Conservation (phyloP, 192 early-diverging fungal genomes). For the Entophlyctis helioformis region DNA sequence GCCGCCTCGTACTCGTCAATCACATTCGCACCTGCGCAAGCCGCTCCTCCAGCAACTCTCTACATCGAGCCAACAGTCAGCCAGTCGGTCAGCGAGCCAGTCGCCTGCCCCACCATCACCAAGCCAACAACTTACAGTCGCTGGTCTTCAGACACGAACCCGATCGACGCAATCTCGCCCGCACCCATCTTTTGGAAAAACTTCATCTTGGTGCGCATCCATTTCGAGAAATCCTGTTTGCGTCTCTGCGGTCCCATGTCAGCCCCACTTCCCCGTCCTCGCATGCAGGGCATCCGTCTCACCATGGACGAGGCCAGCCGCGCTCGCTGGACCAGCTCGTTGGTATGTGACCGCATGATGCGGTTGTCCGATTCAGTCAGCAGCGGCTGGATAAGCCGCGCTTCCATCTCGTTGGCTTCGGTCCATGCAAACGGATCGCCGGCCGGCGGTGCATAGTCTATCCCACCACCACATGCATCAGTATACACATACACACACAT, state of each 20-base stretch:
- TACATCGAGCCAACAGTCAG: no score
- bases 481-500: no score
- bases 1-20: slow-evolving; percentile 25
- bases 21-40: slow-evolving; percentile 17
- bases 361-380: slow-evolving; percentile 29
- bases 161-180: slow-evolving; percentile 21
- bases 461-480: no score
- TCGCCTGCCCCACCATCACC: no score
- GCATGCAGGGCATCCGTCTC: not conserved
- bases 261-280: no score
- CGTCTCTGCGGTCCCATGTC: slow-evolving; percentile 13
- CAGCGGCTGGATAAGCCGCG: slow-evolving; percentile 22
- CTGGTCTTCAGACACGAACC: slow-evolving; percentile 31
- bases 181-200: slow-evolving; percentile 28
- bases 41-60: slow-evolving; percentile 30
- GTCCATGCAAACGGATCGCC: no score
- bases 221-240: slow-evolving; percentile 40
- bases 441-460: no score
- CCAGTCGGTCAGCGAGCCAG: no score
- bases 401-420: no score
- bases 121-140: slow-evolving; percentile 19
- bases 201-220: slow-evolving; percentile 36
- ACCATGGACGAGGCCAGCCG: slow-evolving; percentile 13
- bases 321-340: slow-evolving; percentile 32
- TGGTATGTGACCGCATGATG: slow-evolving; percentile 39